Conservation (phyloP, 1,284 basidiomycete genomes). For the Stereum hirsutum region DNA sequence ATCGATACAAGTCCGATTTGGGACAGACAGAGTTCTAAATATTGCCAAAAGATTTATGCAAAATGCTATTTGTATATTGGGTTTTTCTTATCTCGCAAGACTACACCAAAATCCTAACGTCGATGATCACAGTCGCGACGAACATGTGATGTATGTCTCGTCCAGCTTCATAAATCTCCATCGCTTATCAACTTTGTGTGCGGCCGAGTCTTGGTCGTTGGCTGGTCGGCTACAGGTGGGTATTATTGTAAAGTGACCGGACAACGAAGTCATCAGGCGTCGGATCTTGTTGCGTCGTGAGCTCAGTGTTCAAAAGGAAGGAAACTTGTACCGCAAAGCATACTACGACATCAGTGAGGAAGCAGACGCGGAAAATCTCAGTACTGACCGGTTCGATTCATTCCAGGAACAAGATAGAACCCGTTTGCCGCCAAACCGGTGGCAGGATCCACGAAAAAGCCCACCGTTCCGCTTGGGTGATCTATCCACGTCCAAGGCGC, state of each 20-base stretch:
- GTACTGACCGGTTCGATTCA: conserved; percentile 35
- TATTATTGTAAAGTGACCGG: conserved; percentile 50
- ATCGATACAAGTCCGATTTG: too few species aligned
- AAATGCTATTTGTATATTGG: too few species aligned
- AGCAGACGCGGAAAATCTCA: not conserved
- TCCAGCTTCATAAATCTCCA: too few species aligned
- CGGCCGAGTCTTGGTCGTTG: too few species aligned
- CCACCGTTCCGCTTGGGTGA: conserved; percentile 43
- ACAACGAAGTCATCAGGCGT: conserved; percentile 39
- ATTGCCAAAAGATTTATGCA: too few species aligned
- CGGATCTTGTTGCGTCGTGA: conserved; percentile 28
- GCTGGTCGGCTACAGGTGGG: conserved; percentile 24
- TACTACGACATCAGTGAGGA: not conserved
- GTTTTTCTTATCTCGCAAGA: too few species aligned
- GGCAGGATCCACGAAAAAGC: conserved; percentile 37
- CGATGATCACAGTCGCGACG: too few species aligned
- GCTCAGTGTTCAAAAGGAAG: conserved; percentile 29
- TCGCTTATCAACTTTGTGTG: too few species aligned
- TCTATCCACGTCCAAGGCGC: conserved; percentile 53
- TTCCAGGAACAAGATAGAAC: conserved; percentile 44
- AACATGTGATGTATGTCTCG: too few species aligned
- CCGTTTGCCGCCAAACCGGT: conserved; percentile 37
- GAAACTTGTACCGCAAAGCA: conserved; percentile 24
- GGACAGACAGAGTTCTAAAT: too few species aligned
- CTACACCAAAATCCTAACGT: too few species aligned